Conservation (phyloP, 495 filamentous ascomycete genomes). For the Rostrohypoxylon terebratum region DNA sequence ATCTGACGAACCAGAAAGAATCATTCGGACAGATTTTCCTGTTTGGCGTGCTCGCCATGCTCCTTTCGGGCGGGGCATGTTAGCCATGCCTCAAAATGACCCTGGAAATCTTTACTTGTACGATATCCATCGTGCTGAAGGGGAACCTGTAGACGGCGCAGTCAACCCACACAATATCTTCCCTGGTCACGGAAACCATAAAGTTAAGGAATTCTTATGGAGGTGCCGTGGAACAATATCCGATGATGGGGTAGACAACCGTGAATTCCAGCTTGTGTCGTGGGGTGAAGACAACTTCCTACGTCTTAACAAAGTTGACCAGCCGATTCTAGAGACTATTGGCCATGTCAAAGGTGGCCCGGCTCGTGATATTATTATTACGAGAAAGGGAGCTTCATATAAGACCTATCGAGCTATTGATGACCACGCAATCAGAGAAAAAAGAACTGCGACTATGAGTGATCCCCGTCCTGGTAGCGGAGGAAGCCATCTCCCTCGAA, state of each 20-base stretch:
- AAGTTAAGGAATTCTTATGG: conserved; percentile 96
- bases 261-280: conserved; percentile 93
- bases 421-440: conserved; percentile 61
- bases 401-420: conserved; percentile 78
- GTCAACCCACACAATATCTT: conserved; percentile 77
- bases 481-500: conserved; percentile 52
- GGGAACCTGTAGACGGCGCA: conserved; percentile 56
- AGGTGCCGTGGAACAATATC: conserved; percentile 77
- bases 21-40: conserved; percentile 84
- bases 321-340: conserved; percentile 72
- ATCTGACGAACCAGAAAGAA: conserved; percentile 73
- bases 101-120: conserved; percentile 89
- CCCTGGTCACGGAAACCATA: conserved; percentile 79
- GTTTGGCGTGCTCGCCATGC: conserved; percentile 95
- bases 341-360: conserved; percentile 79
- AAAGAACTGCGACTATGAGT: conserved; percentile 62
- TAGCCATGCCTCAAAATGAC: conserved; percentile 92
- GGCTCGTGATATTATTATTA: conserved; percentile 75
- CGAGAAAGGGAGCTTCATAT: conserved; percentile 85
- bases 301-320: conserved; percentile 78
- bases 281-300: conserved; percentile 91
- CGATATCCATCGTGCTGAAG: conserved; percentile 67
- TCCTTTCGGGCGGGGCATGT: conserved; percentile 85
- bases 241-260: conserved; percentile 79
- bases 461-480: conserved; percentile 60